A percentile compares a stretch with the other conserved stretches of the same genome.
These are phyloP conservation scores for Alectoria sarmentosa DNA, from an alignment of 495 filamentous ascomycete genomes.

Conservation along the genomic window DNA sequence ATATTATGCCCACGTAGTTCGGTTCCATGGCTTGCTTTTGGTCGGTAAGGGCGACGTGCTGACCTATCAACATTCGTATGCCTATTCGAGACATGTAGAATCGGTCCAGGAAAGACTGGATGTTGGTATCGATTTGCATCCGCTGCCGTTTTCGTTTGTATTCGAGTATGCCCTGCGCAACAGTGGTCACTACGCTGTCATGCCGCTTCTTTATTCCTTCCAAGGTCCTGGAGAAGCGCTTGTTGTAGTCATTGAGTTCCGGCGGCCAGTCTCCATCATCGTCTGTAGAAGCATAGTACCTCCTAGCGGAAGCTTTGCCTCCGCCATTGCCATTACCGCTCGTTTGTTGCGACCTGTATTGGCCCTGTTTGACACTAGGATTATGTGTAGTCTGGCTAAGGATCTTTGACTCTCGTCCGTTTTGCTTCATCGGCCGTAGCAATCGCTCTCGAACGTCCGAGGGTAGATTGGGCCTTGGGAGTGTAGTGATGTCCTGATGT, in stretches of 20 bases:
- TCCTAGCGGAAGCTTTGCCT: conserved; percentile 49
- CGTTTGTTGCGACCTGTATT: conserved; percentile 63
- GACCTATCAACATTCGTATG: conserved; percentile 97
- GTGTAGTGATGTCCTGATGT: conserved; percentile 66
- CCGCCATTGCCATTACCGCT: conserved; percentile 48
- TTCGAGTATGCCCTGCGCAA: conserved; percentile 91
- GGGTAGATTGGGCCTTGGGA: conserved; percentile 68
- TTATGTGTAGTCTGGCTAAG: conserved; percentile 80
- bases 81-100: conserved; percentile 99
- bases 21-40: conserved; percentile 81
- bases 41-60: conserved; percentile 94
- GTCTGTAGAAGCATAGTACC: conserved; percentile 90
- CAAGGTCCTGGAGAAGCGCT: conserved; percentile 74
- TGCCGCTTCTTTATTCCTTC: conserved; percentile 92
- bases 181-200: conserved; percentile 92
- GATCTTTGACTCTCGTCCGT: conserved; percentile 53
- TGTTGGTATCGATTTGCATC: conserved; percentile 96
- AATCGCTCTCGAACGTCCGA: conserved; percentile 74
- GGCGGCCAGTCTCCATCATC: conserved; percentile 88
- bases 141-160: conserved; percentile 95
- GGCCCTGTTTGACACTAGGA: conserved; percentile 79
- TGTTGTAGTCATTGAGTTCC: conserved; percentile 90
- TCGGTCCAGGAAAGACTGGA: conserved; percentile 92
- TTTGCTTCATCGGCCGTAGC: conserved; percentile 59
- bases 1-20: conserved; percentile 96